Base-by-base conservation (phyloP, 345 rosid genomes). In the Cardamine occulta region DNA sequence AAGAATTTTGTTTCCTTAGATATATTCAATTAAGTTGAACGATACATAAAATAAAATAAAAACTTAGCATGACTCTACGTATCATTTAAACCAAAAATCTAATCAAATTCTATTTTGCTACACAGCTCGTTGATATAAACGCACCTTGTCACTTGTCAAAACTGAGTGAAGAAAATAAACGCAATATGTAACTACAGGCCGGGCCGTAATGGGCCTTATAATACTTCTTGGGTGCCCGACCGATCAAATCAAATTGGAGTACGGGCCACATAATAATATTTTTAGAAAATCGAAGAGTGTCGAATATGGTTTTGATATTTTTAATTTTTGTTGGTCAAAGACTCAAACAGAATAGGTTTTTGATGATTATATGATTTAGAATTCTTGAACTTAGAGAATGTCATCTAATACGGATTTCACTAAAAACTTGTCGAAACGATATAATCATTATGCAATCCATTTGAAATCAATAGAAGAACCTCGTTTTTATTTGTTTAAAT, bases 101-200 rank as follows among this genome's bases (percentile, higher is more conserved):
- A 21, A 21, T 21, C 23, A 21, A 21, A 21, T 21, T 21, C 23
- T 21, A 21, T 21, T 21, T 21, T 21, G 23, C 1, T 21, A 52
- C 67, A 34, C 67, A 47, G 37, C 49, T 21, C 4, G 66, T 23
- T n/a, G 39, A 45, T 31, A 31, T 58, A 21, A 45, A 29, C 58
- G 49, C 39, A 60, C 19, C 59, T 21, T 34, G 26, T 31, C 56
- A 57, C 32, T 47, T 59, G 48, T 10, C 15, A 14, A 48, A 48
- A 35, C 56, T 15, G 11, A 4, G 8, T 12, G 60, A 12, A 58
- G 4, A 18, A 26, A 29, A 48, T 2, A 7, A 18, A 71, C 26
- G 26, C 48, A 48, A 47, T 15, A 23, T 31, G 28, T 35, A 4
- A 4, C 10, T 14, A 26, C 21, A 9, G 75, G 31, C 51, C 61